A percentile compares a stretch with the other conserved stretches of the same genome.
Conservation (phyloP, 1,284 basidiomycete species). For the Papiliotrema nemorosa region DNA sequence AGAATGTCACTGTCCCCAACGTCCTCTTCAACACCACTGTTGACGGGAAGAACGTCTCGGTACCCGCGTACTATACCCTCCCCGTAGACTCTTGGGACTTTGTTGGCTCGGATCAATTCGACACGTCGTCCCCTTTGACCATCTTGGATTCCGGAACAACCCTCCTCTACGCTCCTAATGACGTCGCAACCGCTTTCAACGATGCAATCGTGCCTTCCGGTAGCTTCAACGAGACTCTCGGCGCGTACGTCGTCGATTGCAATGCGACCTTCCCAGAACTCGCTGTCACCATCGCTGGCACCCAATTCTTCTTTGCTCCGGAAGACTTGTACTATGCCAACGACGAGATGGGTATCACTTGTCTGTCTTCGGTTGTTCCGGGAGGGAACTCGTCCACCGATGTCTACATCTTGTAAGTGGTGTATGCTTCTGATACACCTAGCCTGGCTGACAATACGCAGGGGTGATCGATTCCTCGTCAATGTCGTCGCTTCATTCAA, state of each 20-base stretch:
- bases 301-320: not conserved
- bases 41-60: slow-evolving; percentile 3
- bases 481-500: slow-evolving; percentile 8
- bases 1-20: slow-evolving; percentile 10
- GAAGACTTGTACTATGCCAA: slow-evolving; percentile 1
- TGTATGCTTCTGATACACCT: not conserved
- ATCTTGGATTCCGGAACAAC: slow-evolving; percentile 7
- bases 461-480: slow-evolving; percentile 8
- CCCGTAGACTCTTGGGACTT: slow-evolving; percentile 3
- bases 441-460: slow-evolving; percentile 1
- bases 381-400: not conserved
- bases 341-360: not conserved
- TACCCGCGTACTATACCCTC: slow-evolving; percentile 2
- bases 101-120: not conserved
- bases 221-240: not conserved
- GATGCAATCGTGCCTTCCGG: not conserved
- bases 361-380: not conserved
- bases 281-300: not conserved
- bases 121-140: not conserved
- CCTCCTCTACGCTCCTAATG: slow-evolving; percentile 1
- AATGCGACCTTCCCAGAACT: not conserved
- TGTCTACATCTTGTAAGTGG: slow-evolving; percentile 6
- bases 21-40: not conserved
- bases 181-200: slow-evolving; percentile 1
- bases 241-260: slow-evolving; percentile 3